Base-by-base conservation (phyloP, 371 early-diverging fungal species). In the Zancudomyces culisetae region DNA sequence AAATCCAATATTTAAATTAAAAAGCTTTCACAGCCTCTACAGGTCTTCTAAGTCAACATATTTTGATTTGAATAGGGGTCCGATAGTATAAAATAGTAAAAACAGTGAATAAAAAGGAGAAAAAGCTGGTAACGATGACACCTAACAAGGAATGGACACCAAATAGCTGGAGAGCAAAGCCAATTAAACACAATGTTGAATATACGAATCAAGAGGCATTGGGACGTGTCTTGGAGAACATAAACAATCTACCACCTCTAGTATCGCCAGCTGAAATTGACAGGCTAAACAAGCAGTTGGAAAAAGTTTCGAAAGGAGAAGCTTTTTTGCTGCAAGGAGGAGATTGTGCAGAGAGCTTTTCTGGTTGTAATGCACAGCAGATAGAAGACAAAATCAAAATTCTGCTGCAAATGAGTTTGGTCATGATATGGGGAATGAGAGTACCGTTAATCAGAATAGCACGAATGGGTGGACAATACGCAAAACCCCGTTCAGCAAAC, bases 341-440 rank as follows among this genome's bases (percentile, higher is more conserved):
- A 49, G 97, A 94, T 66, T 96, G 97, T 67, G 97, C 97, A 22
- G 97, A 96, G 70, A 75, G 87, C 39, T 96, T 96, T 67, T 91
- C 91, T 58, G 90, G 93, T 63, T 96, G 97, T 65, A 77, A 84
- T 28, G 61, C 87, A 77, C 74, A 78, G 12, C 85, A 85, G 19
- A 93, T 96, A 59, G 86, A 90, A 56, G 80, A 80, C 60, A 91
- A 92, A 65, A 75, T 96, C 39, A 94, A 93, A 64, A 89, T 96
- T 2, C 63, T 96, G 27, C 72, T 96, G 21, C 93, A 96, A 73
- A 93, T 93, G 94, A 89, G 90, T 21, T 73, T 96, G 55, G 90
- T 93, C 19, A 69, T 96, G 23, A 76, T 82, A 27, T 93, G 90
- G 89, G 94, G 94, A 53, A 86, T 85, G 41, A 73, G 95, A 21